These are phyloP conservation scores for Esteya vermicola DNA, from an alignment of 2,329 filamentous ascomycete genomes.

Conservation along the genomic window DNA sequence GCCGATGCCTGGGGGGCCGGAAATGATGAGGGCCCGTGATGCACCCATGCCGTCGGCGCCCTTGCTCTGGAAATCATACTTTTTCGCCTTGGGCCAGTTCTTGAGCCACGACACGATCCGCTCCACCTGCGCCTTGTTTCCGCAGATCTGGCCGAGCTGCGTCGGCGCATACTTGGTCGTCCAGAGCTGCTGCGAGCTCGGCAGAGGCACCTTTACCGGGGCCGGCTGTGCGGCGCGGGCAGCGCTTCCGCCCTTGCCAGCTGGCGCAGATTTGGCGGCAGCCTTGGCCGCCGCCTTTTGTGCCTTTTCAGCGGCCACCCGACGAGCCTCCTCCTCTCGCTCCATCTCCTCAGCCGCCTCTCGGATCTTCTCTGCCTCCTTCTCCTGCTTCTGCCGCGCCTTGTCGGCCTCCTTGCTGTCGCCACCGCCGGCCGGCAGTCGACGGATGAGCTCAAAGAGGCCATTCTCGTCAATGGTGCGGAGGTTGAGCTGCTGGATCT, in stretches of 20 bases:
- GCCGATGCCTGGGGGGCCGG: slow-evolving; percentile 89
- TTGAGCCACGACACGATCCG: slow-evolving; percentile 80
- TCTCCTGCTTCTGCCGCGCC: slow-evolving; percentile 68
- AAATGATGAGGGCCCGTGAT: slow-evolving; percentile 83
- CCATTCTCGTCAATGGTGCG: slow-evolving; percentile 94
- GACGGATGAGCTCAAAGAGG: slow-evolving; percentile 70
- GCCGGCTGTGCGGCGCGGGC: slow-evolving; percentile 6
- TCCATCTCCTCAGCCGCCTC: slow-evolving; percentile 78
- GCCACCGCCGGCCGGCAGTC: slow-evolving; percentile 73
- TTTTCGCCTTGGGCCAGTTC: slow-evolving; percentile 65
- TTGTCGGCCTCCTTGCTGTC: slow-evolving; percentile 78
- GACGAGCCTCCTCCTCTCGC: slow-evolving; percentile 52
- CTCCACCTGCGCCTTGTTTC: slow-evolving; percentile 83
- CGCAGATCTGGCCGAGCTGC: slow-evolving; percentile 75
- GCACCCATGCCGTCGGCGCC: slow-evolving; percentile 74
- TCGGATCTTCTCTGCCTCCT: slow-evolving; percentile 71
- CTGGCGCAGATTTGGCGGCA: slow-evolving; percentile 8
- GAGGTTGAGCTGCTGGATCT: slow-evolving; percentile 64
- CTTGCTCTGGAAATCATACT: slow-evolving; percentile 65
- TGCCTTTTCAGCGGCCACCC: slow-evolving; percentile 36
- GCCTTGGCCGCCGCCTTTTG: slow-evolving; percentile 34
- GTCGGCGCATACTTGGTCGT: slow-evolving; percentile 92
- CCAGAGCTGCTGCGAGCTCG: slow-evolving; percentile 51
- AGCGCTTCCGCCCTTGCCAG: not conserved
- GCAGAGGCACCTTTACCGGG: slow-evolving; percentile 23